phyloP scores from a whole-genome alignment of 805 yeast genomes.

The Metschnikowia bowlesiae region DNA sequence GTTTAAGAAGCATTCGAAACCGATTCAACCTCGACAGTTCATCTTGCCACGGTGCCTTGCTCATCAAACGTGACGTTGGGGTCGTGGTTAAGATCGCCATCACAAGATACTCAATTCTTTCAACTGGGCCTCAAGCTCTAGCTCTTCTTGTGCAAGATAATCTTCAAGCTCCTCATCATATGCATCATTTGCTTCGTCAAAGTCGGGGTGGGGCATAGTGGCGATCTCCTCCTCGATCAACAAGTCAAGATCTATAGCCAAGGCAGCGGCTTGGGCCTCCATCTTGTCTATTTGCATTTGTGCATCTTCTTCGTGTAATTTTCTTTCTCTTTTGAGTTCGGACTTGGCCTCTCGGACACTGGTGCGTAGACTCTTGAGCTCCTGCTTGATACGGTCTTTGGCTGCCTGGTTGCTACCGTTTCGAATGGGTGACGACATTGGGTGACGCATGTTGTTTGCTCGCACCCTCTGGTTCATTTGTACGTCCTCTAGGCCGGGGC shows the following conservation, averaged over 20 bases:
- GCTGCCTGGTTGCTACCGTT: background rate
- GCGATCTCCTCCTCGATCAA: constrained; percentile 9
- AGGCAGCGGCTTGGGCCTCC: constrained; percentile 10
- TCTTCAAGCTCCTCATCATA: constrained; percentile 15
- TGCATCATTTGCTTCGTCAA: background rate
- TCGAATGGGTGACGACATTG: constrained; percentile 16
- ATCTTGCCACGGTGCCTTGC: too few species aligned
- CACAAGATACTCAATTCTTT: constrained; percentile 7
- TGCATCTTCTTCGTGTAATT: constrained; percentile 7
- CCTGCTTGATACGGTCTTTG: constrained; percentile 1
- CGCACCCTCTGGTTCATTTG: constrained; percentile 12
- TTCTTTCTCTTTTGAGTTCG: constrained; percentile 13
- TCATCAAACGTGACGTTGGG: background rate
- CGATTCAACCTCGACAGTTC: background rate
- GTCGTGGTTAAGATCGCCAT: background rate
- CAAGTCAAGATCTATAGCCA: constrained; percentile 10
- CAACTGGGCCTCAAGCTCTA: constrained; percentile 18
- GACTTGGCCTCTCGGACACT: constrained; percentile 8
- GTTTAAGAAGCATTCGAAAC: background rate
- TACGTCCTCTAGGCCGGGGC: constrained; percentile 5
- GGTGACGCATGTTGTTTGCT: constrained; percentile 10
- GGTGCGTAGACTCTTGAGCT: constrained; percentile 10
- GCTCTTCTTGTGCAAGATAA: constrained; percentile 12
- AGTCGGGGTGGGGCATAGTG: background rate
- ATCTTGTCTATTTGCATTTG: constrained; percentile 5